These are phyloP conservation scores for Oryza brachyantha DNA, from an alignment of 176 grass and related monocot genomes.

Conservation along the genomic window DNA sequence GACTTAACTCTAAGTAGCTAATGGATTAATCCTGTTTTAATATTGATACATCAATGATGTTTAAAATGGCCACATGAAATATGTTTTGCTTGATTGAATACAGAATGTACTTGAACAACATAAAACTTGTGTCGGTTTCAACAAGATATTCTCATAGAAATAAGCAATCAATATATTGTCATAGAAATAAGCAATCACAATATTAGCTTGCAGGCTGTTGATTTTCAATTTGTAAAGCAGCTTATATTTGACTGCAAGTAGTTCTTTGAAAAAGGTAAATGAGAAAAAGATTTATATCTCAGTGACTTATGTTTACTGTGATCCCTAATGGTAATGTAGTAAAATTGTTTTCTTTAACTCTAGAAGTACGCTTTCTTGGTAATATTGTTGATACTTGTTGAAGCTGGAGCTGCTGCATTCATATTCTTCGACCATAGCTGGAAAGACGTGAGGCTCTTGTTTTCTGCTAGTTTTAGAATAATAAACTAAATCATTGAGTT, in stretches of 20 bases:
- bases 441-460: constrained; percentile 84
- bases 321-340: not conserved
- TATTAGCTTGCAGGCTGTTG: not conserved
- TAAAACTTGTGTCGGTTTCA: not conserved
- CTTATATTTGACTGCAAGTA: not conserved
- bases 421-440: constrained; percentile 97
- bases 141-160: not conserved
- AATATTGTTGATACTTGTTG: constrained; percentile 70
- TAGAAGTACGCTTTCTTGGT: constrained; percentile 81
- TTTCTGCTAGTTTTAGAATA: constrained; percentile 3
- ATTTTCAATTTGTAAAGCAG: not conserved
- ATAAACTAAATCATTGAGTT: constrained; percentile 11
- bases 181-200: no score
- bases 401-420: constrained; percentile 85
- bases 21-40: not conserved
- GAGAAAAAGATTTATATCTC: not conserved
- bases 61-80: not conserved
- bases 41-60: not conserved
- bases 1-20: no score
- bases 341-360: constrained; percentile 64
- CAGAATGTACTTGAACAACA: not conserved
- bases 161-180: not conserved
- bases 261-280: not conserved
- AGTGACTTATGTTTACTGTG: not conserved
- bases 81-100: not conserved